These are phyloP conservation scores for Colletotrichum musicola DNA, from an alignment of 2,329 filamentous ascomycete species.

Conservation along the genomic window DNA sequence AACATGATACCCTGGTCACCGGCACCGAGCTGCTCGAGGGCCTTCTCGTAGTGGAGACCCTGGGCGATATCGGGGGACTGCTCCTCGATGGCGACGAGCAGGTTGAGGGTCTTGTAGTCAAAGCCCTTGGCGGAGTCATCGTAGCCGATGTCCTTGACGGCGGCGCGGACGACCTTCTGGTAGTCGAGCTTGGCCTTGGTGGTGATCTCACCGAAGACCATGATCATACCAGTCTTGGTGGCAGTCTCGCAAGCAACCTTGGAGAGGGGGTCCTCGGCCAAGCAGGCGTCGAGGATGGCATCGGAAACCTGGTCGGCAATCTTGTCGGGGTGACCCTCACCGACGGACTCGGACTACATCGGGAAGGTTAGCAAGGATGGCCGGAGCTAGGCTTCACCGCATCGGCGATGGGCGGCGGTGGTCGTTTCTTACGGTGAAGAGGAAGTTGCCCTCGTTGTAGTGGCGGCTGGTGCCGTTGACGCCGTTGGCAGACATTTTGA, in stretches of 20 bases:
- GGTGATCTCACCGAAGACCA: constrained; percentile 99
- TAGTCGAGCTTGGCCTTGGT: constrained; percentile 97
- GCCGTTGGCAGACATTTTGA: constrained; percentile 72
- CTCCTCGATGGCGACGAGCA: constrained; percentile 98
- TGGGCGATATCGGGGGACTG: constrained; percentile 99
- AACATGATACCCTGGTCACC: constrained; percentile 99
- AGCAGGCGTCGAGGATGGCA: constrained; percentile 97
- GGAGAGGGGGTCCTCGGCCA: constrained; percentile 93
- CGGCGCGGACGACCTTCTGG: constrained; percentile 94
- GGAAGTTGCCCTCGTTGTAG: constrained; percentile 78
- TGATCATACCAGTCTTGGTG: constrained; percentile 99
- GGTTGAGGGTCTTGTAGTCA: constrained; percentile 99
- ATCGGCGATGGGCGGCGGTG: background rate
- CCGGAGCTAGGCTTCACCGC: constrained; percentile 2
- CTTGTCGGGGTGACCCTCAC: constrained; percentile 95
- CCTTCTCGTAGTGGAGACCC: constrained; percentile 98
- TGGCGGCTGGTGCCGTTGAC: constrained; percentile 57
- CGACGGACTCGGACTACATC: constrained; percentile 84
- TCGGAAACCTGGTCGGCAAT: constrained; percentile 99
- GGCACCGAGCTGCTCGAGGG: constrained; percentile 96
- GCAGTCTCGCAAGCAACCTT: constrained; percentile 99
- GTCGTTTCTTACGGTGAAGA: constrained; percentile 76
- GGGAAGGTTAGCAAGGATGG: constrained; percentile 38
- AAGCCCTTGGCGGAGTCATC: constrained; percentile 98
- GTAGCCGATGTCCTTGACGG: constrained; percentile 99